These are phyloP conservation scores for Musa balbisiana DNA, from an alignment of 202 grass and related monocot genomes.

Conservation along the genomic window DNA sequence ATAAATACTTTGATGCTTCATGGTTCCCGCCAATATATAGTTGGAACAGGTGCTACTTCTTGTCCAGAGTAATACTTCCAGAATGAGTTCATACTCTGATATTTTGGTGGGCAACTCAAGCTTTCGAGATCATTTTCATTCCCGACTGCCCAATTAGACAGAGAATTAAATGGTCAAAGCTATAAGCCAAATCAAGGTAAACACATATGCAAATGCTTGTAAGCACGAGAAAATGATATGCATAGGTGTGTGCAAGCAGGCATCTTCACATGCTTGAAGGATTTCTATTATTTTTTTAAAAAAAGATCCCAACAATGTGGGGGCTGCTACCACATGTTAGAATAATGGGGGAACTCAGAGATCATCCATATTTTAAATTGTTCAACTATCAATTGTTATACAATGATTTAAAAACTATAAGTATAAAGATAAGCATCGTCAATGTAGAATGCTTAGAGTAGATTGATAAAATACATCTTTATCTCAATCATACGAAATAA, in stretches of 20 bases:
- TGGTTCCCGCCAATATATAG: slow-evolving; percentile 87
- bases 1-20: slow-evolving; percentile 84
- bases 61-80: slow-evolving; percentile 93
- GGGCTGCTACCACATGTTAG: neutral
- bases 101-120: slow-evolving; percentile 50
- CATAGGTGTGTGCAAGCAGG: neutral
- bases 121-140: slow-evolving; percentile 58
- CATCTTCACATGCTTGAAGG: neutral
- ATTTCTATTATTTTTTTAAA: neutral
- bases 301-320: neutral
- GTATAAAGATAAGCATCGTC: no score
- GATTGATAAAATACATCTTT: neutral
- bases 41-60: slow-evolving; percentile 77
- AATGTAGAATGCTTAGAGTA: no score
- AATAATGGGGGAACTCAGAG: neutral
- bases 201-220: neutral
- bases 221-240: neutral
- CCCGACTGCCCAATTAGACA: slow-evolving; percentile 55
- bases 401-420: no score
- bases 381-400: neutral
- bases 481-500: neutral
- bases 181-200: neutral
- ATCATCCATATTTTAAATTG: neutral
- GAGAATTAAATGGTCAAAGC: neutral
- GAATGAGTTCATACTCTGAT: slow-evolving; percentile 56